Conservation (phyloP, 306 rosid genomes). For the Mimosa pudica region DNA sequence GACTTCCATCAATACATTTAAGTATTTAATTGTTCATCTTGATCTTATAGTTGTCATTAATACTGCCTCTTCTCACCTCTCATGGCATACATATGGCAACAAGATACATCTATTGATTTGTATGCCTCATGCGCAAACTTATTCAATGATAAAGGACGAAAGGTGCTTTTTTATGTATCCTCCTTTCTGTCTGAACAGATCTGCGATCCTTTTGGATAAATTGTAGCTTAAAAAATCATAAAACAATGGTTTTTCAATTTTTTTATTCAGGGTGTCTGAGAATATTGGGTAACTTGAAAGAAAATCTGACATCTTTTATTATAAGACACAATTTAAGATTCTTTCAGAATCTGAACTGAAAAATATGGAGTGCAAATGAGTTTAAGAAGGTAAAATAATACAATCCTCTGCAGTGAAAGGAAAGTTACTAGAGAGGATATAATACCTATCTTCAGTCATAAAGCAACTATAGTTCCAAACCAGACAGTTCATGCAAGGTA, state of each 20-base stretch:
- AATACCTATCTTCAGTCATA: constrained; percentile 61
- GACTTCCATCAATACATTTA: constrained; percentile 20
- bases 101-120: not conserved
- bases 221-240: not conserved
- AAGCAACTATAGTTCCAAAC: constrained; percentile 57
- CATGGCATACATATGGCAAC: not conserved
- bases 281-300: constrained; percentile 17
- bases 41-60: constrained; percentile 7
- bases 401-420: constrained; percentile 34
- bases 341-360: not conserved
- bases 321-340: constrained; percentile 9
- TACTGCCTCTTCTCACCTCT: not conserved
- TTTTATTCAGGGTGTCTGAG: constrained; percentile 2
- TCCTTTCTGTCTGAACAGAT: constrained; percentile 1
- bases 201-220: not conserved
- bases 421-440: constrained; percentile 43
- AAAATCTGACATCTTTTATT: constrained; percentile 22
- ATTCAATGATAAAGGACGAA: not conserved
- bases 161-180: constrained; percentile 24
- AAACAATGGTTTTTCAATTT: constrained; percentile 7
- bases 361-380: constrained; percentile 2
- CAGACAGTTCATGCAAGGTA: constrained; percentile 66
- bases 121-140: not conserved
- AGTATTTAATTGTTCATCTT: not conserved
- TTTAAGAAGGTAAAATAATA: constrained; percentile 5